Base-by-base conservation (phyloP, 2,329 filamentous ascomycete species). In the Cordyceps fumosorosea region DNA sequence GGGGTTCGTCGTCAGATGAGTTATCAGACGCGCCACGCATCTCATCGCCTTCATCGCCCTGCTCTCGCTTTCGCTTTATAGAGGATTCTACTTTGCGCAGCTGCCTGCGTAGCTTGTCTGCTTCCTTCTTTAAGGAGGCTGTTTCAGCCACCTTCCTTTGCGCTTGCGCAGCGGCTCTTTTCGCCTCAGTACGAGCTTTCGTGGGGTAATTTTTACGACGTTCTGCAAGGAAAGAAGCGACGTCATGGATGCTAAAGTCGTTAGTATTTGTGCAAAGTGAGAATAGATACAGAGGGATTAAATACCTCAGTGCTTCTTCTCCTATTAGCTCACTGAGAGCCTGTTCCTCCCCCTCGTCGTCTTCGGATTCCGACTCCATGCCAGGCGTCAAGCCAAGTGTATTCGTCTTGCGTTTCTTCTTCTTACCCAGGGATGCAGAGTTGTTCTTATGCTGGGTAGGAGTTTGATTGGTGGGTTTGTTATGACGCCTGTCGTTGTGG, bases 121-220 rank as follows among this genome's bases (percentile, higher is more conserved):
- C 85, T 66, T 85, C 77, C 67, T 78, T 83, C 68, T 85, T 81
- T 22, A 86, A 74, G 63, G 80, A 80, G 55, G 77, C 88, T 52
- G 85, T 83, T 72, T 89, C 87, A 70, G 87, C 85, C 61, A 82
- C 79, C 62, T 83, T 80, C 50, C 72, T 75, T 47, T 75, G 72
- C 63, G 76, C 73, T 68, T 75, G 70, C 68, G 76, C 74, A 63
- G 76, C 77, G 67, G 81, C 80, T 65, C 84, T 83, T 74, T 84
- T 90, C 65, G 84, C 84, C 64, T 85, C 81, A 65, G 86, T 78
- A 61, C 90, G 86, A 63, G 85, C 84, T 72, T 85, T 84, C 2
- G 93, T 97, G 2, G 93, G 93, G 72, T 85, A 98, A 57, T 88
- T 87, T 66, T 85, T 88, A 71, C 83, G 89, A 63, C 93, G 86